Evolutionary conservation across 345 rosid genomes (phyloP).

Genomic region (Salix caprea): DNA sequence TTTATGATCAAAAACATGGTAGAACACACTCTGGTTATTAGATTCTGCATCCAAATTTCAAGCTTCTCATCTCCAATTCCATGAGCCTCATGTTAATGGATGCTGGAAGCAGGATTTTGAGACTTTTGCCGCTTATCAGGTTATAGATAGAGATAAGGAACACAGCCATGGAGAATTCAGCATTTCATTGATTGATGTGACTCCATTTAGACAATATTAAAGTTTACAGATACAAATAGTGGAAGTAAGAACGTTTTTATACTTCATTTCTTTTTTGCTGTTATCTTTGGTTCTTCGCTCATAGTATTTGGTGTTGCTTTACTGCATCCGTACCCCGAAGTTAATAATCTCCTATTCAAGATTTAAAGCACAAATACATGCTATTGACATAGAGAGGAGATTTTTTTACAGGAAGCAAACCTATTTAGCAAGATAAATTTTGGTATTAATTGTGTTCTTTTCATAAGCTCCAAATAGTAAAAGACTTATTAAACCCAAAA

Average conservation of each 20-base stretch:
- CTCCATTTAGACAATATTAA: background rate
- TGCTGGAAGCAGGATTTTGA: background rate
- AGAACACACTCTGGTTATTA: background rate
- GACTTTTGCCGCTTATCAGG: background rate
- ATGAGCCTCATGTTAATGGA: background rate
- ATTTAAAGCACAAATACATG: background rate
- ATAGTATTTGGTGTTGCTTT: no score
- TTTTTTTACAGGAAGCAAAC: slow-evolving; percentile 36
- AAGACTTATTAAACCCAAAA: background rate
- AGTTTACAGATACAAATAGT: background rate
- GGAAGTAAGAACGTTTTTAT: background rate
- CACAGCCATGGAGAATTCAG: background rate
- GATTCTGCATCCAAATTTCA: background rate
- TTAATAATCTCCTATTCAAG: background rate
- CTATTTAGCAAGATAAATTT: slow-evolving; percentile 91
- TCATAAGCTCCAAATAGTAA: slow-evolving; percentile 40
- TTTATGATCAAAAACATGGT: background rate
- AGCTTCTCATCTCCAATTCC: background rate
- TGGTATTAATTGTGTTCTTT: slow-evolving; percentile 47
- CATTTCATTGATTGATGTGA: background rate
- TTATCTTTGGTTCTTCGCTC: no score
- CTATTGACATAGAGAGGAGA: background rate
- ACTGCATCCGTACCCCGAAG: background rate
- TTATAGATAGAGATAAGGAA: background rate
- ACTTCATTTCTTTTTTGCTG: no score